These are phyloP conservation scores for Ballota nigra DNA, from an alignment of 257 asterid species.

Conservation along the genomic window DNA sequence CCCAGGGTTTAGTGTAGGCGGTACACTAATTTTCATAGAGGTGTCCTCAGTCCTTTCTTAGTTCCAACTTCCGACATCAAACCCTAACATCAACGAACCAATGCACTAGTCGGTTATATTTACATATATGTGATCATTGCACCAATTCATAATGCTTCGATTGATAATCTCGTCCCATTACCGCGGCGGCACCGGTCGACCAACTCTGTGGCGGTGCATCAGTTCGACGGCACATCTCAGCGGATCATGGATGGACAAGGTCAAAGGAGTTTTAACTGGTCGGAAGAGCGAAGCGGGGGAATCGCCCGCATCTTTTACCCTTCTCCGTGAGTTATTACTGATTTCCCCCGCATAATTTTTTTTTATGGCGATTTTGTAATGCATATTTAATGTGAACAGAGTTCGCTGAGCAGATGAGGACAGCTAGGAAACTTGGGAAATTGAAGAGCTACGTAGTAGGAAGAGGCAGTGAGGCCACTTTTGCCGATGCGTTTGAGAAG, in stretches of 20 bases:
- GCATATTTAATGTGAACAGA: constrained; percentile 32
- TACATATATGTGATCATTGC: not conserved
- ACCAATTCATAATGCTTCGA: constrained; percentile 29
- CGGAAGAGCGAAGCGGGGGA: constrained; percentile 33
- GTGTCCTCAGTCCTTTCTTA: too few relatives aligned
- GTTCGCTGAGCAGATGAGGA: constrained; percentile 81
- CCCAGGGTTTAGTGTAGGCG: not conserved
- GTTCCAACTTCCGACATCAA: not conserved
- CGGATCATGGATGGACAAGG: constrained; percentile 78
- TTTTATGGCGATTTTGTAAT: not conserved
- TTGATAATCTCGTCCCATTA: constrained; percentile 14
- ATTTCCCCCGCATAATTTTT: not conserved
- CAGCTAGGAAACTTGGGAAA: constrained; percentile 65
- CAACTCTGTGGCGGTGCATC: constrained; percentile 47
- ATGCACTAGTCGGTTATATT: not conserved
- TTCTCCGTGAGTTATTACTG: constrained; percentile 51
- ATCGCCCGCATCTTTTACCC: constrained; percentile 68
- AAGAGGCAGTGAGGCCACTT: constrained; percentile 69
- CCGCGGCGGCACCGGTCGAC: constrained; percentile 18
- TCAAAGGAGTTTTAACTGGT: constrained; percentile 78
- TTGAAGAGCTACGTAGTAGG: constrained; percentile 75
- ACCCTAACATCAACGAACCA: not conserved
- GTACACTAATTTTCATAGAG: not conserved
- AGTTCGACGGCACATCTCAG: constrained; percentile 56
- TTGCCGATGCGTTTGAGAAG: constrained; percentile 67